These are phyloP conservation scores for Musa beccarii DNA, from an alignment of 176 grass and related monocot genomes.

Conservation along the genomic window DNA sequence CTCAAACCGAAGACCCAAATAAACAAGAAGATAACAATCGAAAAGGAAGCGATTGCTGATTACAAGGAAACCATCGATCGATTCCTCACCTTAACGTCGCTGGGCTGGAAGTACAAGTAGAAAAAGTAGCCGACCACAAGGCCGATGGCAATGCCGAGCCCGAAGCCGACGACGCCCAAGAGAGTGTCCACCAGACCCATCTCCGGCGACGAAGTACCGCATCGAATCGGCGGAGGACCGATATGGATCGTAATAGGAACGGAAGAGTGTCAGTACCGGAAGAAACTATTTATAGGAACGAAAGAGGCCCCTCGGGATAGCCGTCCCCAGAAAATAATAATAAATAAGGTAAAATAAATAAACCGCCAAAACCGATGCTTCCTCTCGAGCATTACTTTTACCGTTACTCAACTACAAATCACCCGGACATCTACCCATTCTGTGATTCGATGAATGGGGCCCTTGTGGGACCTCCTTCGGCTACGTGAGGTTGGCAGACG, in stretches of 20 bases:
- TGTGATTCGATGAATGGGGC: too few species aligned
- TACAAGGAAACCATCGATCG: background rate
- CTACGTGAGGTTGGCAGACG: too few species aligned
- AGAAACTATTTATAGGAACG: background rate
- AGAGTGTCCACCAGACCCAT: slow-evolving; percentile 37
- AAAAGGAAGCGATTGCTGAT: background rate
- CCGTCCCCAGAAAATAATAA: background rate
- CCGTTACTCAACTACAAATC: too few species aligned
- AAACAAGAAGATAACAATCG: background rate
- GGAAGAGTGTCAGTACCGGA: background rate
- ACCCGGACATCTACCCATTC: too few species aligned
- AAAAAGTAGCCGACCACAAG: slow-evolving; percentile 35
- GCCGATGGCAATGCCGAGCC: slow-evolving; percentile 31
- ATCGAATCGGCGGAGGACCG: slow-evolving; percentile 5
- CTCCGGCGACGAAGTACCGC: slow-evolving; percentile 4
- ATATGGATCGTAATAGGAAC: background rate
- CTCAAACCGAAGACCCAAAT: background rate
- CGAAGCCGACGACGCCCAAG: slow-evolving; percentile 32
- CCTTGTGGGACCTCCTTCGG: too few species aligned
- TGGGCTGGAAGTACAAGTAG: slow-evolving; percentile 33
- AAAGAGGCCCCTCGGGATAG: background rate
- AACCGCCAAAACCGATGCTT: too few species aligned
- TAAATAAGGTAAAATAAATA: background rate
- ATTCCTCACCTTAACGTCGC: slow-evolving; percentile 12
- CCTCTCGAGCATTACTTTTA: too few species aligned